A percentile compares a stretch with the other conserved stretches of the same genome.
Conservation (phyloP, 495 filamentous ascomycete species). For the Aspergillus affinis region DNA sequence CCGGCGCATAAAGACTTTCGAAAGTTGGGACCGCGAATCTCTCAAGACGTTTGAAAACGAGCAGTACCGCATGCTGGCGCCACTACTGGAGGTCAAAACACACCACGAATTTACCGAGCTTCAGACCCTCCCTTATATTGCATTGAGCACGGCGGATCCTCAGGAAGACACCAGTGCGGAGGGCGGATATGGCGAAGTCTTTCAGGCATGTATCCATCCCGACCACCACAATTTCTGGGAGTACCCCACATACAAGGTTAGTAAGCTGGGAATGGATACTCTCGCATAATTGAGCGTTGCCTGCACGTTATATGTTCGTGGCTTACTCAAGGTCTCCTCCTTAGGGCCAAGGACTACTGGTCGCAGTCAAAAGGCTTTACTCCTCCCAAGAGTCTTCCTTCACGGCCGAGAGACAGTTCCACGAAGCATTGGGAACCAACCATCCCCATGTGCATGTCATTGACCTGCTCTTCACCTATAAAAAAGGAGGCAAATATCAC, state of each 20-base stretch:
- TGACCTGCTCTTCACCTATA: slow-evolving; percentile 11
- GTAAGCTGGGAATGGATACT: neutral
- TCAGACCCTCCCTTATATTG: slow-evolving; percentile 8
- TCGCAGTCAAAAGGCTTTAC: slow-evolving; percentile 13
- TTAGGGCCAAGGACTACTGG: neutral
- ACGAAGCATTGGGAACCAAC: neutral
- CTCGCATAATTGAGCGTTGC: neutral
- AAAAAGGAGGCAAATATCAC: slow-evolving; percentile 7
- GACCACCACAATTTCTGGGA: slow-evolving; percentile 10
- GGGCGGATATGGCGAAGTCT: slow-evolving; percentile 8
- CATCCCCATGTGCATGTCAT: slow-evolving; percentile 7
- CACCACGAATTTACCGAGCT: slow-evolving; percentile 5
- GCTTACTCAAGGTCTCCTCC: neutral
- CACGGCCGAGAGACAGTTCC: slow-evolving; percentile 1
- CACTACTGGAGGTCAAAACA: neutral
- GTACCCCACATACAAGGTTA: neutral
- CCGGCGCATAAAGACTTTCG: neutral
- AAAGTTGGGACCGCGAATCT: neutral
- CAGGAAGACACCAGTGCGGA: neutral
- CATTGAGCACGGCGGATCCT: neutral
- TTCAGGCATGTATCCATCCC: slow-evolving; percentile 5
- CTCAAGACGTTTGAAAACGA: slow-evolving; percentile 2
- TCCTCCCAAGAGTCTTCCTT: neutral
- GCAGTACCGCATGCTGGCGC: slow-evolving; percentile 11
- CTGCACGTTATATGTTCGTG: neutral